A percentile compares a stretch with the other conserved stretches of the same genome.
These are phyloP conservation scores for Rosa multiflora DNA, from an alignment of 306 rosid genomes.

Conservation along the genomic window DNA sequence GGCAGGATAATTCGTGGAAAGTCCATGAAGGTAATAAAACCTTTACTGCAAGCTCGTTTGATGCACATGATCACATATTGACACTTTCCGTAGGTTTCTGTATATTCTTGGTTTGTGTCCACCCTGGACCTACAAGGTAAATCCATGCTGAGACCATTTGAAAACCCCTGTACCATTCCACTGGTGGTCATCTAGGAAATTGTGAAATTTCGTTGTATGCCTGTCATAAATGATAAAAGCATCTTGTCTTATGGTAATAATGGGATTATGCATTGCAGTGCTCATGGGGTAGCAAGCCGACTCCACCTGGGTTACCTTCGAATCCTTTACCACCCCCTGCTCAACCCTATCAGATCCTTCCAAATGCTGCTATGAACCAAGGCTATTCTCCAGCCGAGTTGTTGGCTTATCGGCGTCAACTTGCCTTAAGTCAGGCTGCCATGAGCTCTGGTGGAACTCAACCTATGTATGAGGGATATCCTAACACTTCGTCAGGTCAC, in stretches of 20 bases:
- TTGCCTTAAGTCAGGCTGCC: slow-evolving; percentile 70
- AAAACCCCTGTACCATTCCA: not conserved
- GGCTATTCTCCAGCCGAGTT: slow-evolving; percentile 71
- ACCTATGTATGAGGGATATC: slow-evolving; percentile 67
- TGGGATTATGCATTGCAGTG: slow-evolving; percentile 50
- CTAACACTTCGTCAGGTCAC: slow-evolving; percentile 60
- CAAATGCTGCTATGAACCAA: slow-evolving; percentile 61
- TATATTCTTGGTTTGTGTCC: not conserved
- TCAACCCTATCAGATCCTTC: slow-evolving; percentile 69
- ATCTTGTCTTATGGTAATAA: slow-evolving; percentile 8
- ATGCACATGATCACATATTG: slow-evolving; percentile 3
- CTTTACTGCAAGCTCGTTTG: slow-evolving; percentile 6
- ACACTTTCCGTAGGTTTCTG: not conserved
- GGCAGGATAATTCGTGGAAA: slow-evolving; percentile 68
- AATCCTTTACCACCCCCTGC: slow-evolving; percentile 68
- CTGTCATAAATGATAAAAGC: not conserved
- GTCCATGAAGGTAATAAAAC: slow-evolving; percentile 62
- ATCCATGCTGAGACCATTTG: not conserved
- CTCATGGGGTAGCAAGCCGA: slow-evolving; percentile 96
- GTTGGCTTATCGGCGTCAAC: slow-evolving; percentile 75
- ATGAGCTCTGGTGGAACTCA: slow-evolving; percentile 60
- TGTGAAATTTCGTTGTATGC: not conserved
- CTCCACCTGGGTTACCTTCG: slow-evolving; percentile 70
- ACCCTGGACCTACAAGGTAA: not conserved
- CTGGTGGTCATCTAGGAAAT: not conserved